phyloP scores from a whole-genome alignment of 352 stramenopile species.

The Phytophthora citrophthora region DNA sequence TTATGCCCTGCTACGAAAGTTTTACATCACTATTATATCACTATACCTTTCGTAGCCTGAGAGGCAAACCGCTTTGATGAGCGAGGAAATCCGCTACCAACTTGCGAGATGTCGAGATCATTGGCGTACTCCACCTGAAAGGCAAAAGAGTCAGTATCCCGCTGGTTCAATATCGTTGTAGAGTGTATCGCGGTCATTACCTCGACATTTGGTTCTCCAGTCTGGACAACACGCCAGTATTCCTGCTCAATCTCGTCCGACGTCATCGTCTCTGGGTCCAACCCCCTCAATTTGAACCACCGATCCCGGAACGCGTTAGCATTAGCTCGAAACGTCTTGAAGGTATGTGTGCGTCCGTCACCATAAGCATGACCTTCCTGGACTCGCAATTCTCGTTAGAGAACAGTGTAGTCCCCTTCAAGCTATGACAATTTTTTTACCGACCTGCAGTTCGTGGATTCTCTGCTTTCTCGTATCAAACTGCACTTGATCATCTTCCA shows the following conservation, averaged over 20 bases:
- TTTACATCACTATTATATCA: not conserved
- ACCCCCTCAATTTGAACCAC: constrained; percentile 54
- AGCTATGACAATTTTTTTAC: not conserved
- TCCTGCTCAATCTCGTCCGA: constrained; percentile 84
- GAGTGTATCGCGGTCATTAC: constrained; percentile 11
- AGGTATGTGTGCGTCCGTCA: constrained; percentile 65
- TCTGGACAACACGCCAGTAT: constrained; percentile 91
- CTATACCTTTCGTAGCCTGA: constrained; percentile 37
- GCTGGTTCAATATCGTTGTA: not conserved
- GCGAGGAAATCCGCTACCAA: constrained; percentile 85
- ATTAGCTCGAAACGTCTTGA: constrained; percentile 67
- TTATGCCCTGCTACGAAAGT: constrained; percentile 2
- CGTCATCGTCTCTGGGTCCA: constrained; percentile 47
- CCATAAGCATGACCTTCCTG: constrained; percentile 75
- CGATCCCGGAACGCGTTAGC: constrained; percentile 59
- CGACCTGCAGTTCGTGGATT: constrained; percentile 84
- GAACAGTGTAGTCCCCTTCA: not conserved
- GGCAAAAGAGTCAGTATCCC: not conserved
- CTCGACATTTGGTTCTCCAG: constrained; percentile 40
- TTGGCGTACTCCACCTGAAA: constrained; percentile 91
- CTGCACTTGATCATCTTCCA: constrained; percentile 52
- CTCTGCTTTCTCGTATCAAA: constrained; percentile 96
- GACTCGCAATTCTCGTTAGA: not conserved
- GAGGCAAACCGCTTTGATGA: constrained; percentile 41
- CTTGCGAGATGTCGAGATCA: constrained; percentile 81